Conservation (phyloP, 805 yeast genomes). For the Wickerhamomyces ciferrii region DNA sequence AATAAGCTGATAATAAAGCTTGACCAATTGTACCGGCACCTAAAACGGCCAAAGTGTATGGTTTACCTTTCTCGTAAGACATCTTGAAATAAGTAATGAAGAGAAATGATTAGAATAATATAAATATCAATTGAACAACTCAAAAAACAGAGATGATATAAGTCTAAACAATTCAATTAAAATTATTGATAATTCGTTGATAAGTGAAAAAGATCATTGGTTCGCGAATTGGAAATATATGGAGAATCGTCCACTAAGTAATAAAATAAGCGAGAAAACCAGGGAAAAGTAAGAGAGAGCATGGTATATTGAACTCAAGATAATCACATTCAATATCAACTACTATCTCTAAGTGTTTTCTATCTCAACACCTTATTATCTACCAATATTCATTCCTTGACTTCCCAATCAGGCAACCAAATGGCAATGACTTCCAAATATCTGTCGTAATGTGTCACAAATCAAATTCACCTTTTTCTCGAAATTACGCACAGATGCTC, state of each 20-base stretch:
- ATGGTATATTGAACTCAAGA: too few species aligned
- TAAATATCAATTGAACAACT: not conserved
- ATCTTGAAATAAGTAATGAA: not conserved
- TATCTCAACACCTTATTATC: too few species aligned
- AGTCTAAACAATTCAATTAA: too few species aligned
- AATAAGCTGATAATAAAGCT: conserved; percentile 79
- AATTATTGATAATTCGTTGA: too few species aligned
- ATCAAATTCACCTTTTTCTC: not conserved
- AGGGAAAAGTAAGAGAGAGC: too few species aligned
- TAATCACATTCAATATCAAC: not conserved
- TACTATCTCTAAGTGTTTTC: too few species aligned
- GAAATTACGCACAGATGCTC: too few species aligned
- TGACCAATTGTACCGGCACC: conserved; percentile 98
- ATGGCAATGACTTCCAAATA: not conserved
- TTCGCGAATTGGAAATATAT: not conserved
- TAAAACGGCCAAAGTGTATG: conserved; percentile 65
- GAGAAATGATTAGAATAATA: not conserved
- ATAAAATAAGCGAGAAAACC: not conserved
- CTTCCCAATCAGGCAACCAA: not conserved
- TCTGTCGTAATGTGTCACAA: not conserved
- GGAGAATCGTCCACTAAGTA: not conserved
- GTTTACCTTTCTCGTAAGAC: not conserved
- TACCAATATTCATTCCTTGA: too few species aligned
- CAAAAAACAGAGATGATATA: too few species aligned
- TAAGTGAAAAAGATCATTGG: not conserved